phyloP scores from a whole-genome alignment of 2,329 filamentous ascomycete species.

The Scleromitrula shiraiana region DNA sequence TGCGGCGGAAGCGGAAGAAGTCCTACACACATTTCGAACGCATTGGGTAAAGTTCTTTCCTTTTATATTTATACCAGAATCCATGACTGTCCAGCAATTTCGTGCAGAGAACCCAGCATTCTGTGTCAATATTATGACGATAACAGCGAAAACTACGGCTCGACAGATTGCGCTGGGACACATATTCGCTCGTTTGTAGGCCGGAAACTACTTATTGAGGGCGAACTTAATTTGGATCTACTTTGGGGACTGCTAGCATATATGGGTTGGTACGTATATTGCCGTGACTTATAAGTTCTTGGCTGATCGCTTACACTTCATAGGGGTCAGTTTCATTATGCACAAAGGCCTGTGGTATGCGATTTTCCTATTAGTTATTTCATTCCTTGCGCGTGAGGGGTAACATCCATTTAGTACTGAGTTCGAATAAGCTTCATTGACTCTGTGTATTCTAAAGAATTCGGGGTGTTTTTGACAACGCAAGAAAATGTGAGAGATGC shows the following conservation, averaged over 20 bases:
- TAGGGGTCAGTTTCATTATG: slow-evolving; percentile 30
- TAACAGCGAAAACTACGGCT: slow-evolving; percentile 36
- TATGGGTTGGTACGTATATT: slow-evolving; percentile 1
- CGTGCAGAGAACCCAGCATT: slow-evolving; percentile 39
- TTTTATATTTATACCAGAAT: slow-evolving; percentile 35
- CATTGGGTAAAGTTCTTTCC: slow-evolving; percentile 38
- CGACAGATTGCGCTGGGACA: slow-evolving; percentile 35
- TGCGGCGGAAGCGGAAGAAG: slow-evolving; percentile 32
- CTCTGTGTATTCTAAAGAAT: neutral
- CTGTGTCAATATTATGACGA: slow-evolving; percentile 41
- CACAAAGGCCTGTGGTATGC: slow-evolving; percentile 1
- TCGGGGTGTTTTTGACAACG: neutral
- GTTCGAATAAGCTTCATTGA: neutral
- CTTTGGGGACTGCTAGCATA: slow-evolving; percentile 39
- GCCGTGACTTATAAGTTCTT: neutral
- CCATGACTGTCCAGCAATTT: slow-evolving; percentile 34
- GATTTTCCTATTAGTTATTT: neutral
- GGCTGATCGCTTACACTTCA: neutral
- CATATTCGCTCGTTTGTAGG: slow-evolving; percentile 38
- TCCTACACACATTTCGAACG: slow-evolving; percentile 35
- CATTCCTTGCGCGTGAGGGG: neutral
- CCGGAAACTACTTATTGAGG: slow-evolving; percentile 38
- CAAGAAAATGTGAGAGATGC: neutral
- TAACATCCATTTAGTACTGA: neutral
- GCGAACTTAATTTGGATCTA: slow-evolving; percentile 44